Base-by-base conservation (phyloP, 1,284 basidiomycete species). In the Golubevia pallescens region DNA sequence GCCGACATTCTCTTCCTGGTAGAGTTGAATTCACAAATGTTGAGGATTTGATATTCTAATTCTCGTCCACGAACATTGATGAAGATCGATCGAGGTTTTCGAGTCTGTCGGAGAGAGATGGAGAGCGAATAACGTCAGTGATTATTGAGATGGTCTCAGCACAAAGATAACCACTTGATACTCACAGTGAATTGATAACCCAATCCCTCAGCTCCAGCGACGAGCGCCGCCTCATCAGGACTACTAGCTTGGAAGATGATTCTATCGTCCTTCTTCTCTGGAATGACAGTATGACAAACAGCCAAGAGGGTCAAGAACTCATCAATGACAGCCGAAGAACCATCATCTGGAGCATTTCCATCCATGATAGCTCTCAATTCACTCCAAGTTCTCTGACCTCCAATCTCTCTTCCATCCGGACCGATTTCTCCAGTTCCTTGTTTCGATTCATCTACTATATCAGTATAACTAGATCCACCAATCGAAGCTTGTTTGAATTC, bases 21-120 rank as follows among this genome's bases (percentile, higher is more conserved):
- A 58, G 94, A 97, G 86, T 98, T 99, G 89, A 99, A 99, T 86
- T 99, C 97, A 89, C 95, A 97, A 57, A 99, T 92, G 81, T 99
- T 98, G 64, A 99, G 88, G 62, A 99, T 90, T 86, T 98, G 91
- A 84, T 91, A 98, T 85, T 98, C 94, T 66, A 90, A 88, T 3
- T 89, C 87, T 63, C 88, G 86, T 19, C 93, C 95, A 64, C 90
- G 88, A 62, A 95, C 89, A 63, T 93, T 91, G 69, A 98, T 90
- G 81, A 93, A 97, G 2, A 95, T 93, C 0, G 95, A 97, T 84
- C 92, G 94, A 4, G 96, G 96, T 86, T 98, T 99, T 58, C 97
- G 92, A 2, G 90, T 95, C 93, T 96, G 80, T 7, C 7, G 54
- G 5, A 6, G n/a, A n/a, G n/a, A n/a, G n/a, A n/a, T n/a, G n/a